Conservation (phyloP, 805 yeast species). For the Kluyveromyces aestuarii region DNA sequence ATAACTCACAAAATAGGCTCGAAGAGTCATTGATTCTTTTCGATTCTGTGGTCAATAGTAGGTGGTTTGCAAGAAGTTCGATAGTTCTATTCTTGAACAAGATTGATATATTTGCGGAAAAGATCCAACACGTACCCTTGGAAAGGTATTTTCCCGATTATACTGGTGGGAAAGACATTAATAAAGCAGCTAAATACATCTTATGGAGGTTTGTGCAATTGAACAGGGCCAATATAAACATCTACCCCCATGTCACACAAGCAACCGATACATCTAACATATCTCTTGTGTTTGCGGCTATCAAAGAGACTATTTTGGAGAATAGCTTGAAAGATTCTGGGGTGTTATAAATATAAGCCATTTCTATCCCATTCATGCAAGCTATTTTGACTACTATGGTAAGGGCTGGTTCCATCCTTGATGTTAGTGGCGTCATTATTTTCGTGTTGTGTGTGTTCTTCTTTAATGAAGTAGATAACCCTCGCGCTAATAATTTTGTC, state of each 20-base stretch:
- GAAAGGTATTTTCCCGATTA: slow-evolving; percentile 84
- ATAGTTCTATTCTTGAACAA: slow-evolving; percentile 81
- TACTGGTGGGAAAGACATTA: slow-evolving; percentile 80
- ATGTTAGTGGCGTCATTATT: background rate
- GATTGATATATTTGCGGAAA: slow-evolving; percentile 83
- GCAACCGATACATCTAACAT: slow-evolving; percentile 91
- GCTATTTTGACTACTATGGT: background rate
- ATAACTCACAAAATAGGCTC: slow-evolving; percentile 62
- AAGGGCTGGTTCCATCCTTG: background rate
- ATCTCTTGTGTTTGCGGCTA: slow-evolving; percentile 76
- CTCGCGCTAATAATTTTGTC: background rate
- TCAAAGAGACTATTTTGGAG: slow-evolving; percentile 69
- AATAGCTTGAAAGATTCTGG: slow-evolving; percentile 72
- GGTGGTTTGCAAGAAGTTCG: slow-evolving; percentile 87
- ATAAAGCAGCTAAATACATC: slow-evolving; percentile 85
- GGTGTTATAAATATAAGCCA: slow-evolving; percentile 33
- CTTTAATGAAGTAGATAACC: background rate
- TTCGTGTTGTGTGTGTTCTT: background rate
- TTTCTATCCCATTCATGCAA: too few species aligned
- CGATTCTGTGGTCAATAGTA: slow-evolving; percentile 83
- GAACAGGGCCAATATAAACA: slow-evolving; percentile 70
- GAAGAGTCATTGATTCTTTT: slow-evolving; percentile 77
- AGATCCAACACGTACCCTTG: slow-evolving; percentile 70
- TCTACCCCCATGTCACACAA: slow-evolving; percentile 88
- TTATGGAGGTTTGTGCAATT: slow-evolving; percentile 83